Base-by-base conservation (phyloP, 179 eudicot species). In the Dionaea muscipula region DNA sequence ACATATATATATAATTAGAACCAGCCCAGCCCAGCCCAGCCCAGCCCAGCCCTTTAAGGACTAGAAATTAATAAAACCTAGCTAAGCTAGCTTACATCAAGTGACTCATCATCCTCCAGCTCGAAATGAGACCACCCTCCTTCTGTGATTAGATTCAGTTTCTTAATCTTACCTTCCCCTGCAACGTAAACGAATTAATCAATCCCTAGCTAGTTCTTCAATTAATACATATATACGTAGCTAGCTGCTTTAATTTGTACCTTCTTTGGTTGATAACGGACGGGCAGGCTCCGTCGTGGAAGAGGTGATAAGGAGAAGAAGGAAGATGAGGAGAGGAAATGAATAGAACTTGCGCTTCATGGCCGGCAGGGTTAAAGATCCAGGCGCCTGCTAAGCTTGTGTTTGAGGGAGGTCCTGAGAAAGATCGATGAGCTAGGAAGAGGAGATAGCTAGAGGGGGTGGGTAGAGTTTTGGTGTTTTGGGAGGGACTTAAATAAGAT, bases 81-180 rank as follows among this genome's bases (percentile, higher is more conserved):
- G n/a, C n/a, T n/a, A n/a, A n/a, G n/a, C n/a, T n/a, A n/a, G n/a
- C 69, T 69, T 59, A 74, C 78, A 61, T 62, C 56, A 1, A 66
- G 8, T 21, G 78, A 53, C 47, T 24, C 36, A 24, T 71, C 66
- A 17, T 59, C 56, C 40, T 72, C 66, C 8, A 22, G n/a, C 22
- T 55, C 51, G 15, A 39, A 20, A 44, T 4, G 2, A 15, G 55
- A 44, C 56, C n/a, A n/a, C n/a, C 10, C 63, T 48, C 14, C 53
- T 12, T 25, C 36, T 15, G 38, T 53, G 66, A 66, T 60, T 62
- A 41, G 63, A 53, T 56, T 36, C 24, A 44, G 68, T 50, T 65
- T 52, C 25, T 48, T 47, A 52, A 62, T 52, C 25, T 48, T 47
- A 52, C 62, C 60, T 52, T 27, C 58, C 22, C 64, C 69, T 71